These are phyloP conservation scores for Alternaria postmessia DNA, from an alignment of 2,329 filamentous ascomycete genomes.

Conservation along the genomic window DNA sequence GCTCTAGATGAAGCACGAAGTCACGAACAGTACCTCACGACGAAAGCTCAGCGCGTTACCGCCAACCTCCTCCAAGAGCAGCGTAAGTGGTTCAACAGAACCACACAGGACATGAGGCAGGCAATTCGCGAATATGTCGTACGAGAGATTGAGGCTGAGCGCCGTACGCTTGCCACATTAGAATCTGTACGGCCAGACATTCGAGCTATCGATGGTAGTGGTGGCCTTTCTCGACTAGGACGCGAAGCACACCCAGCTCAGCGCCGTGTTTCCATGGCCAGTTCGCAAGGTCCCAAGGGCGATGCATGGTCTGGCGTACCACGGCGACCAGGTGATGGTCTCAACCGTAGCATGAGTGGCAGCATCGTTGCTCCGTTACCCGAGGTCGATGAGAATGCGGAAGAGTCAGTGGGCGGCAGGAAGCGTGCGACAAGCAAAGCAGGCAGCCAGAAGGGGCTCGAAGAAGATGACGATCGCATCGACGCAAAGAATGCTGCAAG, in stretches of 20 bases:
- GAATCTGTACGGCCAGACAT: slow-evolving; percentile 94
- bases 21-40: slow-evolving; percentile 80
- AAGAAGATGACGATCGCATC: slow-evolving; percentile 91
- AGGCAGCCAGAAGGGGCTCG: slow-evolving; percentile 67
- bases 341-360: slow-evolving; percentile 78
- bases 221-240: slow-evolving; percentile 87
- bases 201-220: slow-evolving; percentile 87
- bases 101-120: slow-evolving; percentile 80
- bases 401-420: slow-evolving; percentile 57
- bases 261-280: slow-evolving; percentile 78
- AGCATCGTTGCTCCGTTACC: slow-evolving; percentile 67
- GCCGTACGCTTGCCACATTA: slow-evolving; percentile 88
- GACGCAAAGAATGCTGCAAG: slow-evolving; percentile 96
- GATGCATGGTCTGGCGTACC: slow-evolving; percentile 97
- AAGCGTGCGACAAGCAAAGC: slow-evolving; percentile 59
- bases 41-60: slow-evolving; percentile 90
- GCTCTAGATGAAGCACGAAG: slow-evolving; percentile 86
- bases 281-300: slow-evolving; percentile 95
- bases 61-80: slow-evolving; percentile 88
- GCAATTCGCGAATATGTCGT: slow-evolving; percentile 92
- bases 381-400: slow-evolving; percentile 68
- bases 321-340: slow-evolving; percentile 74
- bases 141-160: slow-evolving; percentile 93
- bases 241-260: slow-evolving; percentile 82
- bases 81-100: slow-evolving; percentile 88